Evolutionary conservation across 2,329 filamentous ascomycete genomes (phyloP), one percentile per base, ranked within the genome.

Genomic region (Metarhizium guizhouense): DNA sequence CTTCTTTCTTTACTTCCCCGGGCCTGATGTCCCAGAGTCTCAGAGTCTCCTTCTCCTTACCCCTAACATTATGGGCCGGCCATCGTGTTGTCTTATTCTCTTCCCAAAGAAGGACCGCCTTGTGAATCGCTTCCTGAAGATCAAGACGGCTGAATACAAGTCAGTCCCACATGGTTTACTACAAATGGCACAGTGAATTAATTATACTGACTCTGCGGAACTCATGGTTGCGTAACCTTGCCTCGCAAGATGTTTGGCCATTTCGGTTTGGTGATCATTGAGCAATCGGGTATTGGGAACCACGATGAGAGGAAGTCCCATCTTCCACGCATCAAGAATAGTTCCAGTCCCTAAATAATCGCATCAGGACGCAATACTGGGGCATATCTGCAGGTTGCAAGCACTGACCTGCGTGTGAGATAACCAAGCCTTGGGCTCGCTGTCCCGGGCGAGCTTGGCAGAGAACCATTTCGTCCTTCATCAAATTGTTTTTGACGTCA

Each of bases 181-280:
- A 6, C n/a, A n/a, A 11, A 3, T 30, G 45, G 4, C n/a, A 13
- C 8, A 6, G 30, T 40, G 18, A n/a, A 18, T 4, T 45, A 7
- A n/a, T 14, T 3, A 14, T 29, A 16, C 51, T 51, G 78, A 90
- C 86, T 80, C 76, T 47, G 90, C 72, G 54, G 78, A 74, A 11
- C 87, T 88, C 63, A 85, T 79, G n/a, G 92, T 77, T 3, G 90
- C 83, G 71, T 95, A 95, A 29, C 87, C 86, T 61, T 90, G 82
- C 29, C 77, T 74, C 36, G 87, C 82, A 56, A 97, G 79, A 61
- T 89, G 85, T 52, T 84, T 77, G 0, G 93, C 93, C 54, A 99
- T 80, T 69, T 97, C 90, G 20, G 84, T 80, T 71, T 99, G 94
- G 67, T 99, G 94, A 64, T 99, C 93, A 65, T 95, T 85, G 63